Evolutionary conservation across 2,329 filamentous ascomycete genomes (phyloP), one percentile per base, ranked within the genome.

Genomic region (Chrysoporthe cubensis): DNA sequence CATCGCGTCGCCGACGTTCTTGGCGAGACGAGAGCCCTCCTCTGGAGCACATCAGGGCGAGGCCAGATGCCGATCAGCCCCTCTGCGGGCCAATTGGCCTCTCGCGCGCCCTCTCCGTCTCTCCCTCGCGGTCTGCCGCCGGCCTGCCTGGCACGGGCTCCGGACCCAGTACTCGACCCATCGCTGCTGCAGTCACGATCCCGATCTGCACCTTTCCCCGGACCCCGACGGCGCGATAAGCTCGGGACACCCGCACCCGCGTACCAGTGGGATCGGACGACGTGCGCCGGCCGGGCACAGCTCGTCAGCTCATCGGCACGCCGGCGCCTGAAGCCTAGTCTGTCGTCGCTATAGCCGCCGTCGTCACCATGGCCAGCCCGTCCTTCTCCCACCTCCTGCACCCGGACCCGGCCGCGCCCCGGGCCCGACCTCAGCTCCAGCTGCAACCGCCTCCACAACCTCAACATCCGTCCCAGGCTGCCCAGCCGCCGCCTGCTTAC

Each of bases 351-450:
- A 13, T n/a, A 11, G 16, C 18, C 5, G 13, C 18, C 21, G 62
- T 34, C 5, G 13, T 37, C 21, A 65, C 50, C 64, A 72, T 72
- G 71, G 58, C 70, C 59, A 67, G 63, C 58, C 69, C 71, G 16
- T 67, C 68, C 14, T 63, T 72, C n/a, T 71, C 70, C n/a, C 66
- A 71, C 52, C 66, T 72, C 32, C 69, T 72, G 50, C 71, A 71
- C 44, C 50, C 64, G 56, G 64, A 62, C 37, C 44, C 69, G 32
- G 32, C 65, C 52, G 34, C 48, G 32, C 43, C 43, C 48, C 57
- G 16, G 9, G n/a, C 40, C 63, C 56, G 63, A 50, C 11, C 61
- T 9, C 13, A 64, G 40, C 62, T n/a, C 56, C 67, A 32, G 21
- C 67, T 6, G 37, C 69, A 32, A 9, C 58, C 16, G 18, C 37